phyloP scores from a whole-genome alignment of 352 stramenopile species.

The Aphanomyces euteiches region DNA sequence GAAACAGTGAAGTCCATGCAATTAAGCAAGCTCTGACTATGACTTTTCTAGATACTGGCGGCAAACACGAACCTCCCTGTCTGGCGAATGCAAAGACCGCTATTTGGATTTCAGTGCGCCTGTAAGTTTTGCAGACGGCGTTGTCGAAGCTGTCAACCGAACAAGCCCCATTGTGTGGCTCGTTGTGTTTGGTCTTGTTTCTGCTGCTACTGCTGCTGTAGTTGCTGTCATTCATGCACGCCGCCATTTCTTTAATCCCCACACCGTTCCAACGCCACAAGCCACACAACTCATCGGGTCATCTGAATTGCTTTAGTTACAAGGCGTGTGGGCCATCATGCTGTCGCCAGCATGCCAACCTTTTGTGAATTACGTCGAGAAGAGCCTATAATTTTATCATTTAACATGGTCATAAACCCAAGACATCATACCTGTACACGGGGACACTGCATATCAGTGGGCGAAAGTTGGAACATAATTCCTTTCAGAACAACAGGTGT shows the following conservation, averaged over 20 bases:
- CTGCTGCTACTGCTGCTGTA: slow-evolving; percentile 45
- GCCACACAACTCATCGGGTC: slow-evolving; percentile 2
- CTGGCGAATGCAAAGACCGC: slow-evolving; percentile 56
- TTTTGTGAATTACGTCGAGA: slow-evolving; percentile 36
- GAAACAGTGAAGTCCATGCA: neutral
- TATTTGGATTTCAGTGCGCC: slow-evolving; percentile 33
- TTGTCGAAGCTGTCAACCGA: neutral
- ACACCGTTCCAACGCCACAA: slow-evolving; percentile 14
- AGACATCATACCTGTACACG: slow-evolving; percentile 41
- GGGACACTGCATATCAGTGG: slow-evolving; percentile 44
- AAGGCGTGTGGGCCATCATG: slow-evolving; percentile 2
- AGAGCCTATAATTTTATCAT: slow-evolving; percentile 34
- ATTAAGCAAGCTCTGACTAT: neutral
- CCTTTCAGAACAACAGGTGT: slow-evolving; percentile 55
- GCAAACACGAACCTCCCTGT: slow-evolving; percentile 66
- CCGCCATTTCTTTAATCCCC: slow-evolving; percentile 2
- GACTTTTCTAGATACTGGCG: slow-evolving; percentile 53
- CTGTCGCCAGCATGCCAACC: neutral
- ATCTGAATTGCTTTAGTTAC: slow-evolving; percentile 3
- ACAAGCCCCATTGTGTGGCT: slow-evolving; percentile 45
- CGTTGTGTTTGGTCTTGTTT: slow-evolving; percentile 56
- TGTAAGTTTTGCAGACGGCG: neutral
- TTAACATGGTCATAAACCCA: neutral
- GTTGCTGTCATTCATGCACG: slow-evolving; percentile 54
- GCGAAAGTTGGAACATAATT: slow-evolving; percentile 44